Evolutionary conservation across 73 alveolate genomes (phyloP).

Genomic region (Paramecium caudatum): DNA sequence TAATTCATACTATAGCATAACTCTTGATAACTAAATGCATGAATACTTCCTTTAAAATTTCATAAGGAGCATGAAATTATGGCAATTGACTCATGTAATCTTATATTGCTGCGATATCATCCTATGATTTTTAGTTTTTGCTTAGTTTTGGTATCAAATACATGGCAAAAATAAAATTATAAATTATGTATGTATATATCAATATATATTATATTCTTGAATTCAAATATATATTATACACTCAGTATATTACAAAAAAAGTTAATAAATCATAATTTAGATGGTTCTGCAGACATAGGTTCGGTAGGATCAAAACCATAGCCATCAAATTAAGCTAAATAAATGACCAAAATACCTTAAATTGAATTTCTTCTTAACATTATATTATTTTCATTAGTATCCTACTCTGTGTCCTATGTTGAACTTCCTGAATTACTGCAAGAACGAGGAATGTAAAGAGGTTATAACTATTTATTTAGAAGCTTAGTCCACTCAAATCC

Average conservation of each 20-base stretch:
- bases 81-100: slow-evolving; percentile 51
- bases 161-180: slow-evolving; percentile 7
- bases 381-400: slow-evolving; percentile 78
- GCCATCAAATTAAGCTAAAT: slow-evolving; percentile 80
- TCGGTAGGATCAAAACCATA: slow-evolving; percentile 78
- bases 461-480: slow-evolving; percentile 40
- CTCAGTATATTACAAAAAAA: neutral
- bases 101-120: slow-evolving; percentile 43
- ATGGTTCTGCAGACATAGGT: slow-evolving; percentile 48
- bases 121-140: slow-evolving; percentile 26
- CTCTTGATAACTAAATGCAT: slow-evolving; percentile 4
- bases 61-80: slow-evolving; percentile 55
- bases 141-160: slow-evolving; percentile 22
- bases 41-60: slow-evolving; percentile 29
- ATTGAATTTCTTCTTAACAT: slow-evolving; percentile 75
- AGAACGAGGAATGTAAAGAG: slow-evolving; percentile 74
- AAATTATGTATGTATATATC: too few relatives aligned
- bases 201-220: too few relatives aligned
- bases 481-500: slow-evolving; percentile 77
- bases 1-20: slow-evolving; percentile 48
- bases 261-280: slow-evolving; percentile 9
- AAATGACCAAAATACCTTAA: slow-evolving; percentile 57
- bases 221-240: too few relatives aligned
- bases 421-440: slow-evolving; percentile 76
- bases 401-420: slow-evolving; percentile 74